Percentiles rank a stretch among this genome's conserved stretches.
Conservation (phyloP, 371 early-diverging fungal genomes). For the Haplosporangium sp. region DNA sequence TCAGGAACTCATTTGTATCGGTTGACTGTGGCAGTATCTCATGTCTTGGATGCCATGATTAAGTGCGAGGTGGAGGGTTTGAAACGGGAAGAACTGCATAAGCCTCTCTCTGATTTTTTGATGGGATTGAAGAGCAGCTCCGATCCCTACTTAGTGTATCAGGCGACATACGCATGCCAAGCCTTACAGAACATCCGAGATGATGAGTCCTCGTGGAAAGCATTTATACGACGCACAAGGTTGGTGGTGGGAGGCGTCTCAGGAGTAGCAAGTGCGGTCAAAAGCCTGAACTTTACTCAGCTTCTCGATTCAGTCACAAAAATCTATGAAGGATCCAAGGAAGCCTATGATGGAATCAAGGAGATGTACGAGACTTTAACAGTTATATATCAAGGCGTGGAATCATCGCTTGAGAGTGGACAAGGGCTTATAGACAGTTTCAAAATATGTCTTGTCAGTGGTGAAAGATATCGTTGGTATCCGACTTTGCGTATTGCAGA, state of each 20-base stretch:
- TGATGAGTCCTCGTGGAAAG: background rate
- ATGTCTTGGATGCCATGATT: background rate
- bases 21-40: background rate
- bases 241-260: background rate
- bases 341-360: background rate
- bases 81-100: slow-evolving; percentile 8
- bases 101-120: slow-evolving; percentile 5
- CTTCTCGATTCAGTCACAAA: background rate
- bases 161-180: slow-evolving; percentile 17
- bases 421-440: background rate
- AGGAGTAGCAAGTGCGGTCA: background rate
- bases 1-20: background rate
- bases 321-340: background rate
- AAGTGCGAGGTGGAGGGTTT: slow-evolving; percentile 3
- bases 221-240: too few species aligned
- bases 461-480: slow-evolving; percentile 2
- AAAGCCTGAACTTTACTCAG: slow-evolving; percentile 7
- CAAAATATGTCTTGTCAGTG: slow-evolving; percentile 4
- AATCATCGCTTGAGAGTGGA: background rate
- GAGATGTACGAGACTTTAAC: background rate
- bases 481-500: background rate
- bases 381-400: too few species aligned
- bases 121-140: background rate
- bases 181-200: slow-evolving; percentile 6
- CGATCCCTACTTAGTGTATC: slow-evolving; percentile 9